Evolutionary conservation across 2,329 filamentous ascomycete genomes (phyloP), one percentile per base, ranked within the genome.

Genomic region (Endoconidiophora laricicola): DNA sequence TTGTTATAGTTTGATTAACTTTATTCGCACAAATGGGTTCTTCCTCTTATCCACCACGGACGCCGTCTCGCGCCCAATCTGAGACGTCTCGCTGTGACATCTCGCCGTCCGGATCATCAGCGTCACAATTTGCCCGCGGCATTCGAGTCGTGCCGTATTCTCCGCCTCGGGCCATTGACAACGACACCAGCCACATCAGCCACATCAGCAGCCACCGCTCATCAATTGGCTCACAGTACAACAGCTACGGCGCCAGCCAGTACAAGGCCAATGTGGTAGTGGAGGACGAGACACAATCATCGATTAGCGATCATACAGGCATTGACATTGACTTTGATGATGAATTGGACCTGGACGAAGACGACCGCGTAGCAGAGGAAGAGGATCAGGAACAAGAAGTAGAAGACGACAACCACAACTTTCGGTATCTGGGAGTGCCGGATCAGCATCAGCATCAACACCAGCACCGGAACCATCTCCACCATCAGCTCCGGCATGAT

Each of bases 81-180:
- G 38, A 38, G 38, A 40, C 52, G 20, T 44, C 44, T 44, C 47
- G 44, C 24, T 44, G 48, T 44, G 47, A 44, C 14, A 52, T 50
- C 53, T 54, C 51, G 36, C 48, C 53, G 44, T 52, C 50, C 38
- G 48, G 52, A 49, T 55, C 50, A 33, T 44, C 43, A 36, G 44
- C 38, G 33, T 52, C 48, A 68, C 56, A 65, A 62, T 56, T 59
- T 59, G 39, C 60, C 63, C 40, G 63, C 26, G 52, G 64, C 53
- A 72, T 73, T 56, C 69, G 70, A 46, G 56, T 72, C 50, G 70
- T 73, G 46, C 69, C 69, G 18, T 71, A 72, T 55, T 67, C 69
- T 20, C 69, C 69, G 42, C 67, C 69, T 6, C 64, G 65, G 45
- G 60, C 62, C 43, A 7, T 36, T 5, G 62, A 63, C 44, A 58